Evolutionary conservation across 73 alveolate genomes (phyloP).

Genomic region (Paramecium sonneborni): DNA sequence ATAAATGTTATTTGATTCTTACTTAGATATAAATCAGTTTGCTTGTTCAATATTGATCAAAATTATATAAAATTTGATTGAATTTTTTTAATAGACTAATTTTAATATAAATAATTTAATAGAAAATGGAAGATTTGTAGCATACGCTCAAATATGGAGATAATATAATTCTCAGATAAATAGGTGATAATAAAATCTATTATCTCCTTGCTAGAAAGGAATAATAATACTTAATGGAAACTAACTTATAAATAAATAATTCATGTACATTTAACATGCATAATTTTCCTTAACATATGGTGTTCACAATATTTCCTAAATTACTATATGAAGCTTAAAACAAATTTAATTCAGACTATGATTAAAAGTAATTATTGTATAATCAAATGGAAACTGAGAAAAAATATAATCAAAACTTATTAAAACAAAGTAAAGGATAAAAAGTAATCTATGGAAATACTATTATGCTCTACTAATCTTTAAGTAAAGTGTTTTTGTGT

Average conservation of each 20-base stretch:
- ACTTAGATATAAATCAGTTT: no score
- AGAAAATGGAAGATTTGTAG: conserved; percentile 35
- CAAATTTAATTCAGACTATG: neutral
- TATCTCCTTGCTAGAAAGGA: conserved; percentile 22
- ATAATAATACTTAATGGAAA: neutral
- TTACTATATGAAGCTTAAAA: conserved; percentile 35
- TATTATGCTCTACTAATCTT: conserved; percentile 16
- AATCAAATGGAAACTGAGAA: conserved; percentile 45
- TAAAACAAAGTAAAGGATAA: neutral
- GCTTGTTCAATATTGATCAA: no score
- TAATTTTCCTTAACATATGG: conserved; percentile 20
- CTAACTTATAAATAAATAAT: neutral
- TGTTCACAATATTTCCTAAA: conserved; percentile 38
- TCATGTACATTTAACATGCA: conserved; percentile 44
- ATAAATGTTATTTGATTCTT: no score
- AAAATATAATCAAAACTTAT: neutral
- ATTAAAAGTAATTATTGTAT: neutral
- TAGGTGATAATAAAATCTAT: neutral
- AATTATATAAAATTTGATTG: no score
- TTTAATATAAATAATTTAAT: no score
- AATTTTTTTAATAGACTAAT: no score
- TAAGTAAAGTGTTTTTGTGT: neutral
- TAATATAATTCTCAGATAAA: neutral
- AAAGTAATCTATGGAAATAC: conserved; percentile 29
- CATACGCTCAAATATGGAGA: conserved; percentile 26